Conservation (phyloP, 176 grass and related monocot species). For the Microstegium vimineum region DNA sequence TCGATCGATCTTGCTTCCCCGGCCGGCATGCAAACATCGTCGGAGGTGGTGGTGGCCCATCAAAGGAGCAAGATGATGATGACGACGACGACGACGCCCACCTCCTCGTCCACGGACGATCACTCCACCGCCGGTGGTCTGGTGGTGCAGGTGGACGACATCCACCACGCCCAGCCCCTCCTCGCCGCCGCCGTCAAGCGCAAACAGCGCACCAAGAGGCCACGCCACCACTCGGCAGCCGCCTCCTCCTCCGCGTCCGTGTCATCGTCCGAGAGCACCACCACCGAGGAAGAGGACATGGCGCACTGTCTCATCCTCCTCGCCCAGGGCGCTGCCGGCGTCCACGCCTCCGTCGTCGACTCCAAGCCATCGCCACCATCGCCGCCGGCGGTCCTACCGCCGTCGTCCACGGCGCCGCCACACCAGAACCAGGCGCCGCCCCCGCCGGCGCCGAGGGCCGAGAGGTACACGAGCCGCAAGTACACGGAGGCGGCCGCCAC, state of each 20-base stretch:
- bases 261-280: slow-evolving; percentile 45
- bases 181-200: slow-evolving; percentile 28
- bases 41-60: neutral
- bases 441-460: neutral
- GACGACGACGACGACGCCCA: neutral
- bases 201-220: slow-evolving; percentile 59
- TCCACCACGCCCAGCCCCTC: neutral
- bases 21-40: slow-evolving; percentile 14
- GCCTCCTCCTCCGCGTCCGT: slow-evolving; percentile 20
- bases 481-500: slow-evolving; percentile 44
- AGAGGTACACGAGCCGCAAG: slow-evolving; percentile 45
- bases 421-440: neutral
- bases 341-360: slow-evolving; percentile 1
- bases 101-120: slow-evolving; percentile 35
- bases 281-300: slow-evolving; percentile 75
- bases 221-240: slow-evolving; percentile 24
- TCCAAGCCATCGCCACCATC: slow-evolving; percentile 14
- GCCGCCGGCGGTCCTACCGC: too few relatives aligned
- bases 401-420: too few relatives aligned
- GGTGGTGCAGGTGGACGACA: neutral
- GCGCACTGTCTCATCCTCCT: slow-evolving; percentile 85
- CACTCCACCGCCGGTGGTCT: slow-evolving; percentile 10
- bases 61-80: neutral
- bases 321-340: slow-evolving; percentile 21
- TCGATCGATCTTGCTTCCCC: too few relatives aligned